phyloP scores from a whole-genome alignment of 352 stramenopile species.

The Phytophthora agathidicida region DNA sequence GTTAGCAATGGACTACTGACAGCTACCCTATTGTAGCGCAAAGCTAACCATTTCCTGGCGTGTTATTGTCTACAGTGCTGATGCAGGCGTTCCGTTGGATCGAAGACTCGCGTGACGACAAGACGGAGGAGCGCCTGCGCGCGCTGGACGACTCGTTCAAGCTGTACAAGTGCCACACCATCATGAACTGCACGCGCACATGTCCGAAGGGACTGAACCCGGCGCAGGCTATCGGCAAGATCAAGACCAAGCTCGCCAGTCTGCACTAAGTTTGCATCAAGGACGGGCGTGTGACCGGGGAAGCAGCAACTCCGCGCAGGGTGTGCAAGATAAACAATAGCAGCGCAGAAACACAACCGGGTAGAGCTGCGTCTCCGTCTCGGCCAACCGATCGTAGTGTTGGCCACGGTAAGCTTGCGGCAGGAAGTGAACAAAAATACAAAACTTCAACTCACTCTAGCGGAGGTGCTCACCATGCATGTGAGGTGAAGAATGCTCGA shows the following conservation, averaged over 20 bases:
- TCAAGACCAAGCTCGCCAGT: constrained; percentile 96
- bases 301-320: neutral
- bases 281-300: neutral
- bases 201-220: constrained; percentile 99
- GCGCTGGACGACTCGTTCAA: constrained; percentile 99
- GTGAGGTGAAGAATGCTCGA: neutral
- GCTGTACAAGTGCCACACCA: constrained; percentile 99
- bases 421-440: constrained; percentile 35
- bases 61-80: constrained; percentile 61
- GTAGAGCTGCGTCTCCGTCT: constrained; percentile 31
- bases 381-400: constrained; percentile 32
- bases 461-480: constrained; percentile 1
- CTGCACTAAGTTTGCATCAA: constrained; percentile 71
- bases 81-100: constrained; percentile 99
- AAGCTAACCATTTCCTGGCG: too few species aligned
- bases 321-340: constrained; percentile 31
- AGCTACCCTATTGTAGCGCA: neutral
- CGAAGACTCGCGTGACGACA: constrained; percentile 98
- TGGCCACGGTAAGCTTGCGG: constrained; percentile 5
- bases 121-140: constrained; percentile 95
- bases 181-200: constrained; percentile 99
- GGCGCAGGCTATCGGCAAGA: constrained; percentile 97
- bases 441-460: constrained; percentile 24
- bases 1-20: constrained; percentile 6
- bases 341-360: constrained; percentile 18